Conservation (phyloP, 1,139 yeast species). For the Debaryomycetaceae sp. region DNA sequence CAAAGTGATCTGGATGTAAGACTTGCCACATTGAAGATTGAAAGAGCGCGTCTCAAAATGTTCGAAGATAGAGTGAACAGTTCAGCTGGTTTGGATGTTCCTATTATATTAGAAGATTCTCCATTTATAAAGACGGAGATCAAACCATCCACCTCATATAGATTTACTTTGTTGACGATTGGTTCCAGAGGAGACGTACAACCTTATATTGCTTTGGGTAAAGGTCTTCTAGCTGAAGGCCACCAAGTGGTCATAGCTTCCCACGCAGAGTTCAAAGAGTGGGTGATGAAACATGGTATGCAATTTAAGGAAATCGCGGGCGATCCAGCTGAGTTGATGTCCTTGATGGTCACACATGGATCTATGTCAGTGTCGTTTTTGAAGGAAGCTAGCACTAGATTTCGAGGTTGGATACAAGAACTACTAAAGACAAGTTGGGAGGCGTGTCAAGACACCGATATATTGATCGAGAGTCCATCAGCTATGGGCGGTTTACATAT, state of each 20-base stretch:
- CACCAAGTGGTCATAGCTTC: slow-evolving; percentile 83
- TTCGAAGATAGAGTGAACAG: slow-evolving; percentile 60
- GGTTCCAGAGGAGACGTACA: slow-evolving; percentile 97
- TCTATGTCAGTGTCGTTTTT: slow-evolving; percentile 79
- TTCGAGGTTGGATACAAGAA: slow-evolving; percentile 77
- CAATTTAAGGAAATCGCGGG: slow-evolving; percentile 80
- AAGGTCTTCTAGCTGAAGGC: slow-evolving; percentile 74
- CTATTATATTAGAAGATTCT: slow-evolving; percentile 63
- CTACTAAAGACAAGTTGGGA: slow-evolving; percentile 71
- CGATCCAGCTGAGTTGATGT: slow-evolving; percentile 88
- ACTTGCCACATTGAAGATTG: slow-evolving; percentile 17
- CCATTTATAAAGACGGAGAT: slow-evolving; percentile 53
- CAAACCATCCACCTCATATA: slow-evolving; percentile 50
- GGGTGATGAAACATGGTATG: slow-evolving; percentile 68
- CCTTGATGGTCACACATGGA: slow-evolving; percentile 88
- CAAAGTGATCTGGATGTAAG: slow-evolving; percentile 1
- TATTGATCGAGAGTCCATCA: slow-evolving; percentile 88
- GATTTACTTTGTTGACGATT: slow-evolving; percentile 74
- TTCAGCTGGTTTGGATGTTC: slow-evolving; percentile 62
- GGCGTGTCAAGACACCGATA: slow-evolving; percentile 81
- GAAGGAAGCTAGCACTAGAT: slow-evolving; percentile 76
- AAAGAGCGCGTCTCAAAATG: slow-evolving; percentile 53
- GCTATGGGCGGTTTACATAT: slow-evolving; percentile 95
- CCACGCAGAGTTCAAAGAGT: slow-evolving; percentile 72
- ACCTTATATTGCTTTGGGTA: slow-evolving; percentile 88